These are phyloP conservation scores for Coemansia reversa DNA, from an alignment of 192 early-diverging fungal genomes.

Conservation along the genomic window DNA sequence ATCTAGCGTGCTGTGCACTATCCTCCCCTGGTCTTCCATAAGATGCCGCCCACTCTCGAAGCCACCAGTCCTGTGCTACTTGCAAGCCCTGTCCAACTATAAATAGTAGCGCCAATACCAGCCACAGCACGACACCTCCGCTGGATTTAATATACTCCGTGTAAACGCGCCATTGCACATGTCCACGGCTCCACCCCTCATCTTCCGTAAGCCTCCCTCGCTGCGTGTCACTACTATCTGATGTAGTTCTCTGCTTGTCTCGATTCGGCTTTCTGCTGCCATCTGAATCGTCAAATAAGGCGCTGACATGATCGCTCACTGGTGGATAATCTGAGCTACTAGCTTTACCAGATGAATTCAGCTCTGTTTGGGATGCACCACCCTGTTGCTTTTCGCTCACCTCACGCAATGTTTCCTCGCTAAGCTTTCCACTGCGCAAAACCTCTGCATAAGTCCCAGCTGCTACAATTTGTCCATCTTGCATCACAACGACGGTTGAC, in stretches of 20 bases:
- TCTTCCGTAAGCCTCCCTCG: constrained; percentile 71
- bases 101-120: constrained; percentile 39
- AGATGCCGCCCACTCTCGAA: constrained; percentile 50
- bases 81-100: constrained; percentile 29
- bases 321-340: not conserved
- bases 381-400: constrained; percentile 33
- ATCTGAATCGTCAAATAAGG: constrained; percentile 31
- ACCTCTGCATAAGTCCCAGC: constrained; percentile 54
- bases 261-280: constrained; percentile 43
- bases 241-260: not conserved
- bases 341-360: constrained; percentile 18
- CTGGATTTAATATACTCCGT: constrained; percentile 68
- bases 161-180: constrained; percentile 76
- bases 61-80: constrained; percentile 53
- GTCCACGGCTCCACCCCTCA: constrained; percentile 78
- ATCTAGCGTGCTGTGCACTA: not conserved
- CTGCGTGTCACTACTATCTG: constrained; percentile 1
- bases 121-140: constrained; percentile 66
- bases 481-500: constrained; percentile 61
- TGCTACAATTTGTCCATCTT: constrained; percentile 62
- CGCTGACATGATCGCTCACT: constrained; percentile 9
- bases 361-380: constrained; percentile 20
- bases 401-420: constrained; percentile 36
- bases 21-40: constrained; percentile 18
- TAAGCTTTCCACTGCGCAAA: constrained; percentile 32